Percentiles rank a stretch among this genome's conserved stretches.
Conservation (phyloP, 345 rosid genomes). For the Turritis glabra region DNA sequence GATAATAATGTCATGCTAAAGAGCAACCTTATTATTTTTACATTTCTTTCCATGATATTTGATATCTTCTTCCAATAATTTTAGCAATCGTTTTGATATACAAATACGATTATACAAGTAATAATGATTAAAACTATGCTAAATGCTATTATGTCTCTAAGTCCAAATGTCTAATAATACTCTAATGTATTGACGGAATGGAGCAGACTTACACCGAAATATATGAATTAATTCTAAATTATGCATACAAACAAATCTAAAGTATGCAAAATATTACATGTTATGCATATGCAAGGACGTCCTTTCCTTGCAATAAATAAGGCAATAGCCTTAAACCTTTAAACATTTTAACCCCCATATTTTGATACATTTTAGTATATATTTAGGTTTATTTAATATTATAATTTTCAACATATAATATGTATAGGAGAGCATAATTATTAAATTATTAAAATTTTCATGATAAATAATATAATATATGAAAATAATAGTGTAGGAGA, state of each 20-base stretch:
- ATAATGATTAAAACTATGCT: too few relatives aligned
- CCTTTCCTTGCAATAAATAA: neutral
- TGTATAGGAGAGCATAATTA: neutral
- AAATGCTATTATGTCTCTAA: too few relatives aligned
- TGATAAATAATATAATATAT: neutral
- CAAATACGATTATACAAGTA: too few relatives aligned
- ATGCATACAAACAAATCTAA: neutral
- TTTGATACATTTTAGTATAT: neutral
- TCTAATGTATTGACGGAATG: too few relatives aligned
- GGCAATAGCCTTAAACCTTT: neutral
- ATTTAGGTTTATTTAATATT: neutral
- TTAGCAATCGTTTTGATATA: neutral
- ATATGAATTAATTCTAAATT: neutral
- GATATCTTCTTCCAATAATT: neutral
- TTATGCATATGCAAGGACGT: neutral
- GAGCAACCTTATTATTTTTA: neutral
- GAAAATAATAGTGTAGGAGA: too few relatives aligned
- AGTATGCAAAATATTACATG: neutral
- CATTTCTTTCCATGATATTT: neutral
- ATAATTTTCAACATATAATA: neutral
- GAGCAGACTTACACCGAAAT: too few relatives aligned
- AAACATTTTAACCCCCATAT: neutral
- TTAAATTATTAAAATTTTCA: neutral
- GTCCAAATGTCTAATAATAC: too few relatives aligned
- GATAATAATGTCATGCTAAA: neutral